These are phyloP conservation scores for Brasenia schreberi DNA, from an alignment of 164 flowering plant species.

Conservation along the genomic window DNA sequence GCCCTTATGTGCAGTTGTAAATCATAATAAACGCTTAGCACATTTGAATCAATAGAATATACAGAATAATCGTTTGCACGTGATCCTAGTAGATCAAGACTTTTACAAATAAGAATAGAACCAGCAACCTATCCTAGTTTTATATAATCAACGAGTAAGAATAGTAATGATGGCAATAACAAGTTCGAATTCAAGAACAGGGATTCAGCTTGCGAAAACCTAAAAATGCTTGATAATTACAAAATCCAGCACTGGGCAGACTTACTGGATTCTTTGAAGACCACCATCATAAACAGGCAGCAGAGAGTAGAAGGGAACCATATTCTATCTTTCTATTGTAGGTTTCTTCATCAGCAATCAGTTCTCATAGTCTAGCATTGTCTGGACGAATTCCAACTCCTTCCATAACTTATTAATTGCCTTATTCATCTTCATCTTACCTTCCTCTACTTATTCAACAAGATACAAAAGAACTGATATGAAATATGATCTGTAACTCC, in stretches of 20 bases:
- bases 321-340: background rate
- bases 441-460: background rate
- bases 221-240: background rate
- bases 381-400: background rate
- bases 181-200: background rate
- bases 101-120: background rate
- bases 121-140: background rate
- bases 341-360: background rate
- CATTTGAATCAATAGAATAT: background rate
- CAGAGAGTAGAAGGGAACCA: background rate
- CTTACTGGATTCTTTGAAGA: background rate
- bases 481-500: too few species aligned
- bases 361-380: background rate
- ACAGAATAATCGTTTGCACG: background rate
- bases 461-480: too few species aligned
- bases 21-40: background rate
- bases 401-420: background rate
- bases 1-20: background rate
- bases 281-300: background rate
- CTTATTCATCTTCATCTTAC: too few species aligned
- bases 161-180: background rate
- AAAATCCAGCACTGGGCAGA: background rate
- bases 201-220: background rate
- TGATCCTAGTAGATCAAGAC: background rate
- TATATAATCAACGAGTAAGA: too few species aligned